Conservation (phyloP, 805 yeast species). For the Zygosaccharomyces lentus region DNA sequence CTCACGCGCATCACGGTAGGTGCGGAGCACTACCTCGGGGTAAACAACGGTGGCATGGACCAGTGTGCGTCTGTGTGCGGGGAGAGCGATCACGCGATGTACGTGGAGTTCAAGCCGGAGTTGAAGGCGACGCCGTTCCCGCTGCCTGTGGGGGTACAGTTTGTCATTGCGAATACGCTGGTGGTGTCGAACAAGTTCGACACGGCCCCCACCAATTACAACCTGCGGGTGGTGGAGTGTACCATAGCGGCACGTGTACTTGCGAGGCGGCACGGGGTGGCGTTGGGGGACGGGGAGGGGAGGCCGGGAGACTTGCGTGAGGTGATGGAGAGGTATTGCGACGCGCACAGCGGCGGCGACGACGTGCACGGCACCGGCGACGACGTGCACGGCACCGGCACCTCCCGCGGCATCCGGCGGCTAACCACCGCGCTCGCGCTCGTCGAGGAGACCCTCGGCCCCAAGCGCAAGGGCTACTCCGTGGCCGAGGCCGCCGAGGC, state of each 20-base stretch:
- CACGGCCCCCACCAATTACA: constrained; percentile 66
- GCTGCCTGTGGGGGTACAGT: constrained; percentile 49
- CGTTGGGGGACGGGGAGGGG: constrained; percentile 29
- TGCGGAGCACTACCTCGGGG: constrained; percentile 68
- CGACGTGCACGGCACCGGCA: constrained; percentile 16
- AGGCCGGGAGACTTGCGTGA: constrained; percentile 54
- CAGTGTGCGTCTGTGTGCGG: constrained; percentile 71
- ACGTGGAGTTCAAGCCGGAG: constrained; percentile 57
- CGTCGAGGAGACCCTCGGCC: constrained; percentile 42
- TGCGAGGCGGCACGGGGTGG: constrained; percentile 45
- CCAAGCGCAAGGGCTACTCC: constrained; percentile 46
- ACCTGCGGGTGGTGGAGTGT: constrained; percentile 67
- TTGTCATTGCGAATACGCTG: constrained; percentile 61
- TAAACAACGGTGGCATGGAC: constrained; percentile 78
- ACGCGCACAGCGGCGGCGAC: constrained; percentile 13
- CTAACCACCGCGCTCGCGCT: constrained; percentile 41
- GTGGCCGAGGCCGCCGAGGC: constrained; percentile 44
- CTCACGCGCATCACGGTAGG: constrained; percentile 58
- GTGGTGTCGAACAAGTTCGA: constrained; percentile 61
- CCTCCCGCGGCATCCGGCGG: constrained; percentile 24
- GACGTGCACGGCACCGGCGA: too few relatives aligned
- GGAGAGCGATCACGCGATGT: constrained; percentile 50
- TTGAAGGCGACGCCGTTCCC: constrained; percentile 50
- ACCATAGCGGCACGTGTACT: constrained; percentile 60
- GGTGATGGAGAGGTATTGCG: constrained; percentile 50